Percentiles rank a stretch among this genome's conserved stretches.
These are phyloP conservation scores for Triadica sebifera DNA, from an alignment of 345 rosid species.

Conservation along the genomic window DNA sequence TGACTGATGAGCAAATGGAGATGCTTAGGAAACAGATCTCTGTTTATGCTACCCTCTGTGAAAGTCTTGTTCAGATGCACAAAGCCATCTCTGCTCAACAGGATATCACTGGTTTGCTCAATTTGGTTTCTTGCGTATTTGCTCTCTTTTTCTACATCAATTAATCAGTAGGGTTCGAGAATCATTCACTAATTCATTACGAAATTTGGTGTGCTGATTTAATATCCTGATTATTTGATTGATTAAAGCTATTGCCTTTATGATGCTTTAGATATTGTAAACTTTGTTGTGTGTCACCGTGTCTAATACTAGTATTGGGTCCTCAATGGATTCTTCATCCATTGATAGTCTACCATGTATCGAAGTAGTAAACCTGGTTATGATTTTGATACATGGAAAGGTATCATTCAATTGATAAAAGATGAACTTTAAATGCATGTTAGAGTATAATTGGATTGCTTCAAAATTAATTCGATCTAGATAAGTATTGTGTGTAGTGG, in stretches of 20 bases:
- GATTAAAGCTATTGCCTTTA: background rate
- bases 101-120: conserved; percentile 38
- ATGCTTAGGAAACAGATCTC: conserved; percentile 63
- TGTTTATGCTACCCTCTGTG: conserved; percentile 49
- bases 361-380: no score
- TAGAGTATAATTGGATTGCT: no score
- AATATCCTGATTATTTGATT: background rate
- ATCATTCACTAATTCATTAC: background rate
- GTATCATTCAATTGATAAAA: no score
- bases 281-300: no score
- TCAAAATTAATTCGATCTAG: no score
- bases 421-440: no score
- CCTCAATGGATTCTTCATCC: no score
- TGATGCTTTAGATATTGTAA: no score
- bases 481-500: no score
- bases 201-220: background rate
- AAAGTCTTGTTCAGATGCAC: conserved; percentile 60
- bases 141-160: background rate
- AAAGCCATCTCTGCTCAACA: conserved; percentile 38
- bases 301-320: no score
- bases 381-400: no score
- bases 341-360: no score
- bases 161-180: background rate
- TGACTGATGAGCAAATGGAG: conserved; percentile 86
- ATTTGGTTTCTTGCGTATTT: background rate